Percentiles rank a stretch among this genome's conserved stretches.
phyloP scores from a whole-genome alignment of 2,329 filamentous ascomycete genomes.

The Aspergillus fijiensis region DNA sequence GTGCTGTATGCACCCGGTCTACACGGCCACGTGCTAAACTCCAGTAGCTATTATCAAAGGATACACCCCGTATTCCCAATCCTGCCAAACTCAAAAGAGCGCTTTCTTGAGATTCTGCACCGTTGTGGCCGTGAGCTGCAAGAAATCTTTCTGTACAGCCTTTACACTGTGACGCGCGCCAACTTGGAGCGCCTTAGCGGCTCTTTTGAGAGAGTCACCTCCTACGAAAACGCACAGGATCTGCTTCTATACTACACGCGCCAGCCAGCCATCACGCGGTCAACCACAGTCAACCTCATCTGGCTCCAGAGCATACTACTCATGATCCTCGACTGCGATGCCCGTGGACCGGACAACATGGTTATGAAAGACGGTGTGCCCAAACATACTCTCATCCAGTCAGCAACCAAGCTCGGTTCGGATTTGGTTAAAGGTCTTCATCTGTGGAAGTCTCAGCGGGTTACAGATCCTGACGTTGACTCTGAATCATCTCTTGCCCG shows the following conservation, averaged over 20 bases:
- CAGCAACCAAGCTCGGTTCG: constrained; percentile 39
- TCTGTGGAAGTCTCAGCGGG: constrained; percentile 38
- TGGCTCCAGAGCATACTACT: constrained; percentile 44
- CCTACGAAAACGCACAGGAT: constrained; percentile 43
- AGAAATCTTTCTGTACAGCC: constrained; percentile 41
- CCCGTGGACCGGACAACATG: constrained; percentile 44
- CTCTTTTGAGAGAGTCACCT: constrained; percentile 36
- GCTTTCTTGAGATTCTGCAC: constrained; percentile 38
- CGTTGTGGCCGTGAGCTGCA: constrained; percentile 42
- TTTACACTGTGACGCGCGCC: constrained; percentile 43
- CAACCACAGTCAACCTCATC: constrained; percentile 39
- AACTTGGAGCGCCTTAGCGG: constrained; percentile 34
- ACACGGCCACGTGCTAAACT: constrained; percentile 14
- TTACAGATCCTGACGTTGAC: constrained; percentile 38
- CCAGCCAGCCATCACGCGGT: constrained; percentile 36
- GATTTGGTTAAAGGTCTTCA: constrained; percentile 40
- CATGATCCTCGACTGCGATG: constrained; percentile 45
- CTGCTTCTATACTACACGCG: constrained; percentile 40
- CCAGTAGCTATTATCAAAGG: constrained; percentile 40
- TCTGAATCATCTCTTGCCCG: constrained; percentile 43
- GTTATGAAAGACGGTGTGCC: constrained; percentile 42
- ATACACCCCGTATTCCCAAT: constrained; percentile 44
- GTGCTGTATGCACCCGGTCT: neutral
- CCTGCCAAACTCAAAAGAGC: constrained; percentile 41
- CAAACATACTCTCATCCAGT: constrained; percentile 42